Base-by-base conservation (phyloP, 352 stramenopile species). In the Plasmopara halstedii region DNA sequence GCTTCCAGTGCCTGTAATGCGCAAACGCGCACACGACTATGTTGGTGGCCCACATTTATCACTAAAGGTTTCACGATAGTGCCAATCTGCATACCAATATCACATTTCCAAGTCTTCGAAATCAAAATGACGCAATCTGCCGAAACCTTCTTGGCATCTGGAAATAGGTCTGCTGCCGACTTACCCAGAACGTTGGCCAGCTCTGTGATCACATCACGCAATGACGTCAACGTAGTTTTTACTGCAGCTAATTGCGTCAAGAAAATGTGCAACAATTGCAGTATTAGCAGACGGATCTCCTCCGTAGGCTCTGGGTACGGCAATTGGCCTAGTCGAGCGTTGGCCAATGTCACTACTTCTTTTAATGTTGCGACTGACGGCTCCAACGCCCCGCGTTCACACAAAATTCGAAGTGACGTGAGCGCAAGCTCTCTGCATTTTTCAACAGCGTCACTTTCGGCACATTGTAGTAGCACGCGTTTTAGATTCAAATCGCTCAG, bases 251-350 rank as follows among this genome's bases (percentile, higher is more conserved):
- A 53, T n/a, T 86, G 67, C 56, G 67, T 73, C 31, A 94, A 21
- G 14, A 83, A 83, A 2, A 36, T 42, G 14, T 72, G 44, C 4
- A 83, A 10, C 2, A 90, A 13, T 39, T 90, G 75, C 21, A 91
- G 44, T 34, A 94, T 42, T 19, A 81, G 52, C 42, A 94, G 33
- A 2, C 82, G 79, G 41, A 91, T 84, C 59, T 94, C 82, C 43
- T 94, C 82, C 7, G 82, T 85, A 2, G 78, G 68, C 53, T 94
- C 82, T 2, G 73, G 60, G 25, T 76, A 94, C 39, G 82, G 82
- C 31, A 88, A 41, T 50, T 85, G 85, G 51, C 82, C 82, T 31
- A 91, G 46, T n/a, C 82, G 75, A 17, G 46, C 56, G 15, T 58
- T 45, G 4, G 75, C 56, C 46, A 88, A 56, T 21, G 51, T 36